Conservation (phyloP, 2,329 filamentous ascomycete genomes). For the Clonostachys rosea region DNA sequence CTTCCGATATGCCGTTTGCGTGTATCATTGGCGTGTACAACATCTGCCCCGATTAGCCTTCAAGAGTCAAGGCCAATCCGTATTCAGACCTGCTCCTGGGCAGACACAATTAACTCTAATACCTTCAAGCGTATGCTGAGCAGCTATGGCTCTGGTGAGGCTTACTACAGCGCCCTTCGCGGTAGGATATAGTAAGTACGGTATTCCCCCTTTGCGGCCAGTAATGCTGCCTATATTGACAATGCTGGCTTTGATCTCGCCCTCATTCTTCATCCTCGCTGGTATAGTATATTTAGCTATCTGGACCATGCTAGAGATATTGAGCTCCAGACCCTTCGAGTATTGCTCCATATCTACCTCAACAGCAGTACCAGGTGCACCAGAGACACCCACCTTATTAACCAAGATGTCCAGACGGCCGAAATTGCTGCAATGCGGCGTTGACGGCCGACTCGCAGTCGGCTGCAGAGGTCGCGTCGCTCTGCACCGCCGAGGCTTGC, state of each 20-base stretch:
- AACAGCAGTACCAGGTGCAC: constrained; percentile 52
- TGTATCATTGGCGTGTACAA: constrained; percentile 43
- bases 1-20: constrained; percentile 27
- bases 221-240: constrained; percentile 62
- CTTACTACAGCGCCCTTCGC: constrained; percentile 42
- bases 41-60: constrained; percentile 15
- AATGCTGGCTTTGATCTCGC: constrained; percentile 37
- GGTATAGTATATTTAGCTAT: constrained; percentile 60
- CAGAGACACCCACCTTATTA: constrained; percentile 60
- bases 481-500: constrained; percentile 33
- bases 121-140: constrained; percentile 36
- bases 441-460: constrained; percentile 43
- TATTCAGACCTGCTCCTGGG: constrained; percentile 19
- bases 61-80: no score
- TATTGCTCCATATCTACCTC: constrained; percentile 56
- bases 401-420: constrained; percentile 58
- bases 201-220: constrained; percentile 40
- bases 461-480: constrained; percentile 47
- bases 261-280: constrained; percentile 47
- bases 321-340: constrained; percentile 52
- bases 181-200: constrained; percentile 38
- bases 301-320: constrained; percentile 60
- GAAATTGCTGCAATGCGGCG: constrained; percentile 36
- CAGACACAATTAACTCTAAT: constrained; percentile 46
- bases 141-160: constrained; percentile 47